Evolutionary conservation across 345 rosid genomes (phyloP), one percentile per base, ranked within the genome.

Genomic region (Rhodamnia rubescens): DNA sequence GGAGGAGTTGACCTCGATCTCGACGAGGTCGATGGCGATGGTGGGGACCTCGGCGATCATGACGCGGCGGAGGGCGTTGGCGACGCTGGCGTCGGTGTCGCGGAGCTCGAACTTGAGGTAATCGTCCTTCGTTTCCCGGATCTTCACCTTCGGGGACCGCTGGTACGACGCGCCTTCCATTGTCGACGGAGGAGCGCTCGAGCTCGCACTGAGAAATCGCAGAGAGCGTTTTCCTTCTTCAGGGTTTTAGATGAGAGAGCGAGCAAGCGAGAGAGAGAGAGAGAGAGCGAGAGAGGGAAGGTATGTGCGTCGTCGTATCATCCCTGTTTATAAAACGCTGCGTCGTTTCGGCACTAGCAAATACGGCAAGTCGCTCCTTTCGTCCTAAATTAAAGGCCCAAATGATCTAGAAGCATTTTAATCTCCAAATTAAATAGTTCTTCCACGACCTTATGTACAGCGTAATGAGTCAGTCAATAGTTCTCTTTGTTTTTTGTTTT

Each of bases 21-120:
- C 98, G 59, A 97, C 98, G 15, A 97, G 95, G 91, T 97, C 99
- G 85, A 97, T 97, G 75, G 99, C 99, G 49, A 96, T 90, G 21
- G 98, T 97, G 12, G 99, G 99, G 40, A 97, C 99, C 87, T 97
- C 99, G 2, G 98, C 94, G 84, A 97, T 95, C 99, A 96, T 97
- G 5, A 97, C 94, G 84, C 98, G 99, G 44, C 99, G 98, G 86
- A 97, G 97, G 27, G 99, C 99, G 87, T 97, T 97, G 18, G 99
- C 99, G 88, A 96, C 85, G 50, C 98, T 96, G 11, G 94, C 92
- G 75, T 97, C 98, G 29, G 99, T 96, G 82, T 95, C 98, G 4
- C 98, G 94, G 85, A 97, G 98, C 97, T 95, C 99, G 91, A 97
- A 96, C 85, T 97, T 97, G 9, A 82, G 83, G 89, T 91, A 93